Evolutionary conservation across 441 rosid species (phyloP), one percentile per base, ranked within the genome.

Genomic region (Pelargonium cotyledonis): DNA sequence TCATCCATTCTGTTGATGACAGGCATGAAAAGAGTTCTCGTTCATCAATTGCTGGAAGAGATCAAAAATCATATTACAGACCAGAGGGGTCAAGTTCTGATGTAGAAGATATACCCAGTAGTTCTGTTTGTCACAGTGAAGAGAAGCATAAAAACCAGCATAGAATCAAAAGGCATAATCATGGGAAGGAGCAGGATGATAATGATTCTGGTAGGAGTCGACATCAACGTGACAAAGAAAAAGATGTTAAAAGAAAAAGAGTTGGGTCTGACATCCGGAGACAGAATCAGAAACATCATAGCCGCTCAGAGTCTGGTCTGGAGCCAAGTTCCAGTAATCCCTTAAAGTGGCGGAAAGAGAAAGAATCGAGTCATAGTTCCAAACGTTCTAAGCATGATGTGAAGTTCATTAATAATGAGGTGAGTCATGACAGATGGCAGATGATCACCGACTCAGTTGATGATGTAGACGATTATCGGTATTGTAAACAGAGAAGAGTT

Each of bases 401-500:
- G 40, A 77, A 66, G 70, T 63, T 73, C 2, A 53, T 46, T 44
- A 44, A 63, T 46, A 63, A 77, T 57, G 76, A 79, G 55, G 40
- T 5, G 31, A 68, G 67, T 72, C 76, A 57, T 67, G 84, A 81
- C 66, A 77, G 85, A 73, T 78, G 85, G 89, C 80, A 43, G 72
- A 85, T 79, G 89, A 66, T 44, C 16, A 63, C 77, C 55, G 70
- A 75, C 26, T 70, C 76, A 43, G 78, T 72, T 51, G 76, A 63
- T 70, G 72, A 77, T 67, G 74, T 55, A 31, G 84, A 77, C 38
- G 75, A 71, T 43, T 38, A 47, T 55, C 71, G 12, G 31, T 68
- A 49, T 67, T 21, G 51, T 72, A 74, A 72, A 44, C 43, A 67
- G 68, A 80, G 75, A 75, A 81, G 68, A 70, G 74, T 16, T 61